Percentiles rank a stretch among this genome's conserved stretches.
These are phyloP conservation scores for Kodamaea suecica DNA, from an alignment of 1,139 yeast species.

Conservation along the genomic window DNA sequence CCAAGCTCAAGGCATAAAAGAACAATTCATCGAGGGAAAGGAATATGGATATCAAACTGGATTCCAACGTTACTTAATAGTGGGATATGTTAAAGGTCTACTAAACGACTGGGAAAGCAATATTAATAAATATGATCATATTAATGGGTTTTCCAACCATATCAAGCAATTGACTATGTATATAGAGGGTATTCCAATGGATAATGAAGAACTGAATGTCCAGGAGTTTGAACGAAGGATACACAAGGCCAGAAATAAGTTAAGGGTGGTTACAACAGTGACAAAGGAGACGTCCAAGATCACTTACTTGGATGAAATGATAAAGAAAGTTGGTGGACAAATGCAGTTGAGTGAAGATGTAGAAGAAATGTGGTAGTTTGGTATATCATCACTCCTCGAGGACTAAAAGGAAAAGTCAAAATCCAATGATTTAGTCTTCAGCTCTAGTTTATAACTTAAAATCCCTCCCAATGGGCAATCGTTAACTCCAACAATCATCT, in stretches of 20 bases:
- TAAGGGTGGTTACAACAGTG: slow-evolving; percentile 42
- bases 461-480: slow-evolving; percentile 62
- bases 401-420: slow-evolving; percentile 36
- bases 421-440: slow-evolving; percentile 35
- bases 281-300: slow-evolving; percentile 36
- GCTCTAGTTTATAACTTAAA: slow-evolving; percentile 43
- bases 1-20: slow-evolving; percentile 35
- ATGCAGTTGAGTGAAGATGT: slow-evolving; percentile 39
- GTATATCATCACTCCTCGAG: no score
- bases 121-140: slow-evolving; percentile 16
- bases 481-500: slow-evolving; percentile 50
- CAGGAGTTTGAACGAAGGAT: slow-evolving; percentile 44
- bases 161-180: slow-evolving; percentile 26
- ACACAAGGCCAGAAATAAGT: slow-evolving; percentile 50
- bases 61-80: slow-evolving; percentile 60
- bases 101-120: slow-evolving; percentile 35
- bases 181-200: slow-evolving; percentile 24
- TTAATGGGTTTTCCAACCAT: slow-evolving; percentile 24
- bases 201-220: slow-evolving; percentile 45
- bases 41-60: slow-evolving; percentile 81
- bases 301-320: slow-evolving; percentile 30
- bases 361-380: slow-evolving; percentile 44
- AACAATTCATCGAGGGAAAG: slow-evolving; percentile 61
- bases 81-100: slow-evolving; percentile 65
- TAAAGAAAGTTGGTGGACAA: slow-evolving; percentile 39